Percentiles rank a stretch among this genome's conserved stretches.
Evolutionary conservation across 1,139 yeast species (phyloP).

Genomic region (Sugiyamaella sp.): DNA sequence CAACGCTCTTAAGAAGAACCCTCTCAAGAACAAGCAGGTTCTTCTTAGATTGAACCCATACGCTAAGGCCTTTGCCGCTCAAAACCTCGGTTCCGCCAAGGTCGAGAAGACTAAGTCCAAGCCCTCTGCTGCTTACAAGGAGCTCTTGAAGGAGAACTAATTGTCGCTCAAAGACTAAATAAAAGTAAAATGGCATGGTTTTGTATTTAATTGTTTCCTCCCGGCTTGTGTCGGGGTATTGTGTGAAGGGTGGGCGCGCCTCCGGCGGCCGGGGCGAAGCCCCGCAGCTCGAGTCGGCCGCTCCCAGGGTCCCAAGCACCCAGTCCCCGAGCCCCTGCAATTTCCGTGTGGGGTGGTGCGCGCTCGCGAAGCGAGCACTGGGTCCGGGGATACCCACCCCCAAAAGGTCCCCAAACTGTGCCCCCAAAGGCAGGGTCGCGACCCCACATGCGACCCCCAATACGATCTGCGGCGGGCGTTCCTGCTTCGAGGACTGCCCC

Average conservation of each 20-base stretch:
- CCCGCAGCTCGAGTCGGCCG: too few relatives aligned
- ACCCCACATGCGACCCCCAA: constrained; percentile 2
- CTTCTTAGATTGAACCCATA: constrained; percentile 98
- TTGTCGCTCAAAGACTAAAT: background rate
- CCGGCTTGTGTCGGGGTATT: background rate
- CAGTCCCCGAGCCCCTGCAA: too few relatives aligned
- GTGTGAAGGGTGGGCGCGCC: too few relatives aligned
- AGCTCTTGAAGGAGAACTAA: constrained; percentile 32
- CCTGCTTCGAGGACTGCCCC: background rate
- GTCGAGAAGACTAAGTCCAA: constrained; percentile 54
- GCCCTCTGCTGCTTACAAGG: constrained; percentile 34
- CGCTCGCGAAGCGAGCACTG: too few relatives aligned
- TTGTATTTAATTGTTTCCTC: constrained; percentile 2
- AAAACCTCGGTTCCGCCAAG: constrained; percentile 87
- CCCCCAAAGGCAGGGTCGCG: background rate
- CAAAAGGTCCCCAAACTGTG: background rate
- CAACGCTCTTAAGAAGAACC: constrained; percentile 98
- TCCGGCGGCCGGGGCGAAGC: too few relatives aligned
- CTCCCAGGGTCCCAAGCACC: too few relatives aligned
- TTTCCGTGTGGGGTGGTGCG: too few relatives aligned
- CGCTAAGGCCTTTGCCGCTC: constrained; percentile 95
- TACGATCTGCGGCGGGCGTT: background rate
- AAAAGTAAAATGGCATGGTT: constrained; percentile 11
- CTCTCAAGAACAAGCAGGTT: constrained; percentile 99
- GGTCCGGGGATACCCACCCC: too few relatives aligned